Evolutionary conservation across 805 yeast species (phyloP), one percentile per base, ranked within the genome.

Genomic region (Saccharomycopsis fodiens): DNA sequence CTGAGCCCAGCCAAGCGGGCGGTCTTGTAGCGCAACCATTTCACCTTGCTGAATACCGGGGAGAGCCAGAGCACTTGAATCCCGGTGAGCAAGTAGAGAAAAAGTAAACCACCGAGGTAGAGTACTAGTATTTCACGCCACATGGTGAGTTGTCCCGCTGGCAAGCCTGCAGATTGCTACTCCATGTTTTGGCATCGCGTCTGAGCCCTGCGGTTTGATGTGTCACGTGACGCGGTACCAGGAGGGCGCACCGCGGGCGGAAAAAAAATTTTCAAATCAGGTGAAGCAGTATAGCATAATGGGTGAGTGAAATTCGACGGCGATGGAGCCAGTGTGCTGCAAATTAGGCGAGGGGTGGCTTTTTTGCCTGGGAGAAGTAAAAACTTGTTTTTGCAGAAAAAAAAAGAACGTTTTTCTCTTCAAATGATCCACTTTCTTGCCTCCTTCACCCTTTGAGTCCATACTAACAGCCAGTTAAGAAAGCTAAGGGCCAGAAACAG

Each of bases 401-500:
- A n/a, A n/a, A n/a, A n/a, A n/a, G n/a, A n/a, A n/a, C n/a, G n/a
- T n/a, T n/a, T n/a, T n/a, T n/a, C n/a, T n/a, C n/a, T n/a, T n/a
- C n/a, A n/a, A n/a, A n/a, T 29, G 32, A 13, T 29, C n/a, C 13
- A 29, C 13, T 29, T 29, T 29, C n/a, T 13, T 13, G 32, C 32
- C 32, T 29, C n/a, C 32, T 29, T 13, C 32, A 29, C n/a, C 32
- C 13, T 29, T 29, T 29, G n/a, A n/a, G n/a, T n/a, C n/a, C n/a
- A n/a, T n/a, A 35, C 38, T 8, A 35, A 35, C 38, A 8, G 8
- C 82, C 82, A 59, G 71, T 72, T 56, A 79, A 79, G 66, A 79
- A 79, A 61, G 78, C 79, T 64, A 80, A 79, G 60, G 73, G 69
- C 48, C 72, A 73, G 53, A 85, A 80, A 69, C 84, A 87, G 93